Evolutionary conservation across 768 basidiomycete genomes (phyloP).

Genomic region (Boletus rufocinnamomeus): DNA sequence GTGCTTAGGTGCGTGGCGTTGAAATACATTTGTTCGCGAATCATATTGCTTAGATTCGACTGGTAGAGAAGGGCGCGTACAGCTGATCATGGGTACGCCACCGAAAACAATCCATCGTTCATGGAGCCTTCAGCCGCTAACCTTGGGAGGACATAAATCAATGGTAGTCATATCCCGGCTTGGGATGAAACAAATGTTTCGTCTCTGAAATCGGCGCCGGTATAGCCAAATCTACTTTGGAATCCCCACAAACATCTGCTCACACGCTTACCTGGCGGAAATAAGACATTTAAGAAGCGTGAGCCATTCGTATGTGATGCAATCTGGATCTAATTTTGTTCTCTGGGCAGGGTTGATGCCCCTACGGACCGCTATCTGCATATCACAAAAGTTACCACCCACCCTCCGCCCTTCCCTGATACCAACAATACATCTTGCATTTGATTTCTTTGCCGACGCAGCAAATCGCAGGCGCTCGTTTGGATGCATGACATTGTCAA

Average conservation of each 20-base stretch:
- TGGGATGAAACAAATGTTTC: conserved; percentile 25
- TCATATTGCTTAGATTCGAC: background rate
- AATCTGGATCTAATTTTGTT: conserved; percentile 1
- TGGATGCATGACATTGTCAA: conserved; percentile 1
- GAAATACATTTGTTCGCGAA: background rate
- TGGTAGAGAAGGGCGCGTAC: background rate
- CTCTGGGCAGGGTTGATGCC: background rate
- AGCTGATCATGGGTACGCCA: background rate
- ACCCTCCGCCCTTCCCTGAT: background rate
- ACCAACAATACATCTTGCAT: background rate
- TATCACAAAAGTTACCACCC: background rate
- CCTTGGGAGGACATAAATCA: background rate
- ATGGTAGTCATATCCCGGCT: background rate
- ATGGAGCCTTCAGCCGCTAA: background rate
- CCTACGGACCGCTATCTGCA: background rate
- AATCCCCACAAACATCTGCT: background rate
- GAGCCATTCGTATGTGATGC: conserved; percentile 4
- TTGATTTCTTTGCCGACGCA: background rate
- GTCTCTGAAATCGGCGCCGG: conserved; percentile 5
- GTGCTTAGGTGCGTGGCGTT: conserved; percentile 2
- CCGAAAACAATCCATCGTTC: background rate
- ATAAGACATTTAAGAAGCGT: conserved; percentile 4
- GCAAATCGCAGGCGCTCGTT: background rate
- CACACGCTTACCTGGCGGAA: conserved; percentile 14
- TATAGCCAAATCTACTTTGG: background rate